phyloP scores from a whole-genome alignment of 495 filamentous ascomycete species.

The Xylaria intraflava region DNA sequence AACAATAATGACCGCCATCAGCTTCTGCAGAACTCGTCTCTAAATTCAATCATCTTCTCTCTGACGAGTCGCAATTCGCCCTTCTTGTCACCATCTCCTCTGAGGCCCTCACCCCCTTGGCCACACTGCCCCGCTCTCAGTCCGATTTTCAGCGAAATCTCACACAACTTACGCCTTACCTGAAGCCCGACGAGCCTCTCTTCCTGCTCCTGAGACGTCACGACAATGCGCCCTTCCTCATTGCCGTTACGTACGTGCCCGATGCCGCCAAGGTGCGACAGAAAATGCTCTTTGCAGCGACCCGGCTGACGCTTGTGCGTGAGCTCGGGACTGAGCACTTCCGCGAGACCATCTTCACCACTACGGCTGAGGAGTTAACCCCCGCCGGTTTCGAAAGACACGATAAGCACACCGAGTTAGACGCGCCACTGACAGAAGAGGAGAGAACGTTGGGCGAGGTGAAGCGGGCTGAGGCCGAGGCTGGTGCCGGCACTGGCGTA shows the following conservation, averaged over 20 bases:
- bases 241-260: constrained; percentile 86
- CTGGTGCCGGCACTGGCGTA: constrained; percentile 60
- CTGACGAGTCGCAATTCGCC: constrained; percentile 59
- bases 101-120: constrained; percentile 63
- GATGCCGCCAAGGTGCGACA: constrained; percentile 82
- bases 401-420: constrained; percentile 58
- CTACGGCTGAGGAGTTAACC: constrained; percentile 64
- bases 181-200: constrained; percentile 67
- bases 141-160: constrained; percentile 56
- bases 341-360: constrained; percentile 67
- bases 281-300: constrained; percentile 93
- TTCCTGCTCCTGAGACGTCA: constrained; percentile 80
- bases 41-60: constrained; percentile 69
- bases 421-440: constrained; percentile 80
- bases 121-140: constrained; percentile 51
- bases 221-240: constrained; percentile 46
- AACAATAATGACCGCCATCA: constrained; percentile 24
- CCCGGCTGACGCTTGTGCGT: constrained; percentile 71
- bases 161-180: constrained; percentile 48
- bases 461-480: constrained; percentile 72
- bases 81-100: constrained; percentile 72
- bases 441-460: constrained; percentile 73
- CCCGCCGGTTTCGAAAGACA: constrained; percentile 69
- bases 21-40: constrained; percentile 81
- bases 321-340: constrained; percentile 91